Evolutionary conservation across 1,284 basidiomycete genomes (phyloP).

Genomic region (Apiotrichum sp.): DNA sequence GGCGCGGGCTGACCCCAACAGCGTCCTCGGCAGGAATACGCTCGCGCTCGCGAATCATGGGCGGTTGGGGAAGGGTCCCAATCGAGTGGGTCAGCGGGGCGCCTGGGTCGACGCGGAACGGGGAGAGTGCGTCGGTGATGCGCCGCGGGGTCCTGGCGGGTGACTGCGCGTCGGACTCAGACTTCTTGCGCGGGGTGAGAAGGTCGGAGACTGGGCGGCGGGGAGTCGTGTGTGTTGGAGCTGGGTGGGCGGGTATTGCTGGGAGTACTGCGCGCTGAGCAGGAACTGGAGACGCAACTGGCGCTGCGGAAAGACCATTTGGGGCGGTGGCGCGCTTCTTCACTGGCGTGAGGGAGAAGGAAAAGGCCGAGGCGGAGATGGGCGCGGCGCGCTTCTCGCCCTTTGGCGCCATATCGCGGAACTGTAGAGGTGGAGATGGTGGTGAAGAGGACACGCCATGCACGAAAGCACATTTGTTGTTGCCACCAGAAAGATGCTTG

Average conservation of each 20-base stretch:
- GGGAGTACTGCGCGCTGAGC: background rate
- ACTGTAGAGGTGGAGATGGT: constrained; percentile 6
- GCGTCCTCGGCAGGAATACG: constrained; percentile 23
- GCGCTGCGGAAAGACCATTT: too few species aligned
- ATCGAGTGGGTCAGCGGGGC: background rate
- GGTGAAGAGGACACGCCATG: background rate
- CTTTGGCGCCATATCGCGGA: background rate
- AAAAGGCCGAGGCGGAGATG: constrained; percentile 25
- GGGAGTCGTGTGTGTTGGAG: background rate
- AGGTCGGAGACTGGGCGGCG: background rate
- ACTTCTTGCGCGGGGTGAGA: too few species aligned
- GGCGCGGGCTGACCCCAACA: constrained; percentile 36
- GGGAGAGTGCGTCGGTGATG: constrained; percentile 1
- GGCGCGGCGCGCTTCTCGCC: constrained; percentile 21
- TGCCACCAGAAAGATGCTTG: too few species aligned
- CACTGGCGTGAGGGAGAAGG: constrained; percentile 20
- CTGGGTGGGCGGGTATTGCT: background rate
- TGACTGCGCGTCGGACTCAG: too few species aligned
- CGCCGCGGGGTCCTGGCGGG: background rate
- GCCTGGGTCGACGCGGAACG: constrained; percentile 3
- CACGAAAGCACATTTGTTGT: constrained; percentile 4
- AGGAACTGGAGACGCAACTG: too few species aligned
- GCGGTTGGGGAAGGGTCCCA: background rate
- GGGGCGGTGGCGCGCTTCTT: constrained; percentile 16
- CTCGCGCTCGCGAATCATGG: constrained; percentile 1